A percentile compares a stretch with the other conserved stretches of the same genome.
These are phyloP conservation scores for Fraxinus xanthoxyloides DNA, from an alignment of 305 asterid species.

Conservation along the genomic window DNA sequence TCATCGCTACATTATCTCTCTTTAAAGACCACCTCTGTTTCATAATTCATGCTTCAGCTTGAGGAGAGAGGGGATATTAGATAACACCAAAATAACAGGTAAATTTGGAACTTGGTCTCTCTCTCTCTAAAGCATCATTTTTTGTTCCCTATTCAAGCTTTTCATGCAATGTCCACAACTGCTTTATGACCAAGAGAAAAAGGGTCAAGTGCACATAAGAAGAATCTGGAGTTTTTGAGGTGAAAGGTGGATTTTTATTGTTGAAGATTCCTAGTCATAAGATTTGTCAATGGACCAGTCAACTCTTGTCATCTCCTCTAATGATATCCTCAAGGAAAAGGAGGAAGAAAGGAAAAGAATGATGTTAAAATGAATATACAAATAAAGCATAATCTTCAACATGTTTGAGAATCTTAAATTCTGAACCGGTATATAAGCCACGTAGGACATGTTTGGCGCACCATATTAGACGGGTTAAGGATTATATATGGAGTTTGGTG, in stretches of 20 bases:
- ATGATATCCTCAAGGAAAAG: neutral
- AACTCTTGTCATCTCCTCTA: neutral
- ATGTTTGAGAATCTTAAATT: neutral
- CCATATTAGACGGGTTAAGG: neutral
- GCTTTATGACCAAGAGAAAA: neutral
- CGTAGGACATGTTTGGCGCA: neutral
- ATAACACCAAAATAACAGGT: neutral
- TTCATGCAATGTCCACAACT: neutral
- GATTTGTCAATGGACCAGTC: neutral
- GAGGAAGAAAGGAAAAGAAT: neutral
- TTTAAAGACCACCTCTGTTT: neutral
- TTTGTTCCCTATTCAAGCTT: neutral
- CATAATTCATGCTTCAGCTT: neutral
- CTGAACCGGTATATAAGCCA: neutral
- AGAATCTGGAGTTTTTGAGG: neutral
- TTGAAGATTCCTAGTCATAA: neutral
- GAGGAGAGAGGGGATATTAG: neutral
- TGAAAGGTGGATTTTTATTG: neutral
- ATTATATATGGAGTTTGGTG: neutral
- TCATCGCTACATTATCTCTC: neutral
- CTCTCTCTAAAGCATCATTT: neutral
- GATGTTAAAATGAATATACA: neutral
- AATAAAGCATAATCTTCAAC: neutral
- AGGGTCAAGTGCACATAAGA: neutral
- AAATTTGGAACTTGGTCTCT: neutral